These are phyloP conservation scores for Asterionellopsis glacialis DNA, from an alignment of 108 stramenopile species.

Conservation along the genomic window DNA sequence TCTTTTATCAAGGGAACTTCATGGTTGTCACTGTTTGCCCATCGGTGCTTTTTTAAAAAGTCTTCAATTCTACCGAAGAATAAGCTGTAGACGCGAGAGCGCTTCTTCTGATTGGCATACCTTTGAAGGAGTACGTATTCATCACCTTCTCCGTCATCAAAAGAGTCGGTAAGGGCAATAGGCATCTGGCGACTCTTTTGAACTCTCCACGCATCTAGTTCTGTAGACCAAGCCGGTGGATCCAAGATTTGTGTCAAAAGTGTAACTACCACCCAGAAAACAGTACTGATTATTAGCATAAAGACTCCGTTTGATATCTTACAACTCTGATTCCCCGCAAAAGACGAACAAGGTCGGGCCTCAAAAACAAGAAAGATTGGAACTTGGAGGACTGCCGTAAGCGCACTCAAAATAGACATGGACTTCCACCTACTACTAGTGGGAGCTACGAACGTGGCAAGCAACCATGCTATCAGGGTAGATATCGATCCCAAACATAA, in stretches of 20 bases:
- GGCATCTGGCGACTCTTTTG: not conserved
- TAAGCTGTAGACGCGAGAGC: not conserved
- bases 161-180: not conserved
- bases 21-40: not conserved
- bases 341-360: slow-evolving; percentile 21
- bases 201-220: slow-evolving; percentile 23
- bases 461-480: slow-evolving; percentile 12
- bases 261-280: slow-evolving; percentile 23
- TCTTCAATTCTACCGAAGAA: not conserved
- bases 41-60: not conserved
- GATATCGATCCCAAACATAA: slow-evolving; percentile 14
- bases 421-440: slow-evolving; percentile 25
- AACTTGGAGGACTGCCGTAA: slow-evolving; percentile 25
- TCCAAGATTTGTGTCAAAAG: slow-evolving; percentile 34
- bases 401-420: slow-evolving; percentile 16
- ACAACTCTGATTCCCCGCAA: slow-evolving; percentile 13
- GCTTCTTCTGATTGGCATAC: slow-evolving; percentile 1
- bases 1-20: not conserved
- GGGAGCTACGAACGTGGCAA: slow-evolving; percentile 20
- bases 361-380: slow-evolving; percentile 36
- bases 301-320: slow-evolving; percentile 21
- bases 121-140: not conserved
- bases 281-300: slow-evolving; percentile 17
- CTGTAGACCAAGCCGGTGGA: slow-evolving; percentile 19
- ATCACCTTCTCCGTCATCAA: slow-evolving; percentile 1